Evolutionary conservation across 2,329 filamentous ascomycete genomes (phyloP).

Genomic region (Pestalotiopsis sp.): DNA sequence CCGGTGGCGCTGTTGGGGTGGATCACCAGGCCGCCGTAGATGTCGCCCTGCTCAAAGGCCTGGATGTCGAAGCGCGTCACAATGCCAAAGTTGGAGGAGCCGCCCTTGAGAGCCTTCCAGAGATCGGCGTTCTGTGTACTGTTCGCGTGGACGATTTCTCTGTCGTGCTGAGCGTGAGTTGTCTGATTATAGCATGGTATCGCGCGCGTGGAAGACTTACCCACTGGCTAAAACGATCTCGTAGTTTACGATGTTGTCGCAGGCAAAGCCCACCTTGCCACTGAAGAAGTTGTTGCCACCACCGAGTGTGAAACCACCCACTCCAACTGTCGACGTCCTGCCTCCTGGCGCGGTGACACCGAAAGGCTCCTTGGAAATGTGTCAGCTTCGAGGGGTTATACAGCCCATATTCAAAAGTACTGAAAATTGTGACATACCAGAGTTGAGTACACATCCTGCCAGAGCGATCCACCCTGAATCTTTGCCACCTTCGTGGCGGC

Average conservation of each 20-base stretch:
- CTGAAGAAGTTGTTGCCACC: slow-evolving; percentile 26
- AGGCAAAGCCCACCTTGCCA: slow-evolving; percentile 41
- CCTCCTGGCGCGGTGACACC: slow-evolving; percentile 27
- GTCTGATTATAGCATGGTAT: too few species aligned
- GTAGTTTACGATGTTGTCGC: slow-evolving; percentile 44
- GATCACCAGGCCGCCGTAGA: slow-evolving; percentile 20
- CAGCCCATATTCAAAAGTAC: too few species aligned
- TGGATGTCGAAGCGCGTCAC: slow-evolving; percentile 33
- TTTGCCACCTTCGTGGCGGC: slow-evolving; percentile 27
- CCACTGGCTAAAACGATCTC: slow-evolving; percentile 46
- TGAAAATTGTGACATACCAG: background rate
- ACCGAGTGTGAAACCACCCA: slow-evolving; percentile 27
- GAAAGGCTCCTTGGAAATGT: background rate
- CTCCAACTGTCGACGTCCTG: slow-evolving; percentile 24
- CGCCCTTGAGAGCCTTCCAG: slow-evolving; percentile 46
- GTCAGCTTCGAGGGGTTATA: too few species aligned
- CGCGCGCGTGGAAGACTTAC: background rate
- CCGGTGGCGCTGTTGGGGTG: slow-evolving; percentile 14
- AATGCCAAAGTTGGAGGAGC: slow-evolving; percentile 46
- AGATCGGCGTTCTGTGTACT: slow-evolving; percentile 38
- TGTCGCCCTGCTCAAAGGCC: slow-evolving; percentile 17
- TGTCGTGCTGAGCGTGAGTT: background rate
- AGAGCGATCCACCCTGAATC: slow-evolving; percentile 19
- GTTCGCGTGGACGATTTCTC: slow-evolving; percentile 40
- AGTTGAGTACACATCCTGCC: background rate